Evolutionary conservation across 108 stramenopile species (phyloP).

Genomic region (Mediolabrus comicus): DNA sequence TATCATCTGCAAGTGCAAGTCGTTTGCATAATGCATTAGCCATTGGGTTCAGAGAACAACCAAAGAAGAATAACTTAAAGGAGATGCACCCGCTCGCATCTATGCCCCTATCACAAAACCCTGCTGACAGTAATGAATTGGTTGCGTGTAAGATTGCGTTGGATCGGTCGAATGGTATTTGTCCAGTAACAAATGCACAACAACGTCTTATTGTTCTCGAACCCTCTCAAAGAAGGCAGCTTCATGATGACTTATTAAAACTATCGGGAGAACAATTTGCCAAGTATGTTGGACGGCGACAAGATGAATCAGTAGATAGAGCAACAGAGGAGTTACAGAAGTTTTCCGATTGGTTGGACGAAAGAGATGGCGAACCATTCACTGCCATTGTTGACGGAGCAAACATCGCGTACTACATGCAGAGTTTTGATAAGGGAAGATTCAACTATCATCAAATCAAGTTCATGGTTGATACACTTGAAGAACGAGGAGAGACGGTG

Average conservation of each 20-base stretch:
- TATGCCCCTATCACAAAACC: constrained; percentile 38
- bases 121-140: constrained; percentile 54
- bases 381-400: constrained; percentile 75
- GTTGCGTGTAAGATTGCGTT: constrained; percentile 60
- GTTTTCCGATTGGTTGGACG: constrained; percentile 73
- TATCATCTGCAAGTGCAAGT: constrained; percentile 70
- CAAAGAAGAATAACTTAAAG: constrained; percentile 29
- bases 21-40: constrained; percentile 71
- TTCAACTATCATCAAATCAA: constrained; percentile 58
- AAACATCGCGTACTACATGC: constrained; percentile 63
- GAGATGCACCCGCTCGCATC: constrained; percentile 57
- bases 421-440: constrained; percentile 77
- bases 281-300: constrained; percentile 41
- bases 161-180: constrained; percentile 58
- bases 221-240: constrained; percentile 51
- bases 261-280: constrained; percentile 47
- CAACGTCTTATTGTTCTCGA: constrained; percentile 69
- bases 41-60: constrained; percentile 40
- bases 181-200: constrained; percentile 60
- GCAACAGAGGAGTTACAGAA: constrained; percentile 43
- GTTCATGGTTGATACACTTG: constrained; percentile 50
- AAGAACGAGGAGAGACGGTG: constrained; percentile 66
- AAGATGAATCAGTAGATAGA: constrained; percentile 20
- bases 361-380: constrained; percentile 69
- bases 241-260: constrained; percentile 51